Conservation (phyloP, 257 asterid species). For the Asclepias syriaca region DNA sequence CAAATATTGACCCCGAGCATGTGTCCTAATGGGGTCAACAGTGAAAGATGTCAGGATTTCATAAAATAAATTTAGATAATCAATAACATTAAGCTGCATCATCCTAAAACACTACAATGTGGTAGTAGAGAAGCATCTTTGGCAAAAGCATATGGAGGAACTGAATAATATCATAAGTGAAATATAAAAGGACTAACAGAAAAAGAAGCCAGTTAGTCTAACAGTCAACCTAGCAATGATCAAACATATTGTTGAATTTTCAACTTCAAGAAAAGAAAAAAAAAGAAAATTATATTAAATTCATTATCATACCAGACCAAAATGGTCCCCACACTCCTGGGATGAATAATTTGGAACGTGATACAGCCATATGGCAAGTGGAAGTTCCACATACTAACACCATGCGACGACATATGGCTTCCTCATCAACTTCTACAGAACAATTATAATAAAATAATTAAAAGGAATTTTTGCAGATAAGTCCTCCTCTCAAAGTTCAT, state of each 20-base stretch:
- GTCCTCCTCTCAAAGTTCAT: slow-evolving; percentile 7
- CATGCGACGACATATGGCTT: slow-evolving; percentile 75
- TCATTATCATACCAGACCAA: slow-evolving; percentile 74
- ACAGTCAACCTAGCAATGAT: not conserved
- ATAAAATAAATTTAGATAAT: not conserved
- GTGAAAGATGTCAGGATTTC: not conserved
- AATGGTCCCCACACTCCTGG: slow-evolving; percentile 99
- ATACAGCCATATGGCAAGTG: slow-evolving; percentile 93
- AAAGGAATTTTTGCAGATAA: not conserved
- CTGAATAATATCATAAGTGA: not conserved
- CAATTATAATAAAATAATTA: slow-evolving; percentile 12
- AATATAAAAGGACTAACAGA: not conserved
- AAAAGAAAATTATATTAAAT: not conserved
- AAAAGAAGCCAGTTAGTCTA: not conserved
- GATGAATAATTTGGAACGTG: slow-evolving; percentile 70
- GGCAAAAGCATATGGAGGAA: not conserved
- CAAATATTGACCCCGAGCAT: not conserved
- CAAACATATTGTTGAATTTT: not conserved
- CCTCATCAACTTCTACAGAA: slow-evolving; percentile 56
- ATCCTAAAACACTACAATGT: not conserved
- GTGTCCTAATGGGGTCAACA: not conserved
- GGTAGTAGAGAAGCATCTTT: not conserved
- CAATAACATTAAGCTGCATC: not conserved
- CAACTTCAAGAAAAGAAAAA: not conserved
- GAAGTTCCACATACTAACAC: slow-evolving; percentile 99